A percentile compares a stretch with the other conserved stretches of the same genome.
Conservation (phyloP, 345 rosid genomes). For the Acer campestre region DNA sequence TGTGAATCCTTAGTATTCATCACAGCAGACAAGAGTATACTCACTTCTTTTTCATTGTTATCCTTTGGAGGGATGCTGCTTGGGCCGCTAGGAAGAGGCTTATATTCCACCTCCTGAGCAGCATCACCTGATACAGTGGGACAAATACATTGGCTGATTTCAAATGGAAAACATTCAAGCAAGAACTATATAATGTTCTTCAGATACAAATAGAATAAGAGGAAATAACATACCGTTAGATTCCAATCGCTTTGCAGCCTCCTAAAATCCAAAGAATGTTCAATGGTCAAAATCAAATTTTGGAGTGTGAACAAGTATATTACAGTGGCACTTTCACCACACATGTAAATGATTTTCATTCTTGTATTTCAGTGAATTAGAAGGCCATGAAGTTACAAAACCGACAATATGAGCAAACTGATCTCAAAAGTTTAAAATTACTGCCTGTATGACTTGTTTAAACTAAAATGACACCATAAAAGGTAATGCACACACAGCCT, state of each 20-base stretch:
- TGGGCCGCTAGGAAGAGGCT: slow-evolving; percentile 36
- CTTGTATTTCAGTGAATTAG: slow-evolving; percentile 4
- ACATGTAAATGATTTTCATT: background rate
- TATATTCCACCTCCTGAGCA: slow-evolving; percentile 31
- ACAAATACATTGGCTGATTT: background rate
- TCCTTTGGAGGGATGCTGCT: slow-evolving; percentile 9
- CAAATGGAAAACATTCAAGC: background rate
- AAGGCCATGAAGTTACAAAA: background rate
- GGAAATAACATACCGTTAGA: slow-evolving; percentile 28
- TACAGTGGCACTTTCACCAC: background rate
- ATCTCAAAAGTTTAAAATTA: background rate
- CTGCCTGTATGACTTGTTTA: background rate
- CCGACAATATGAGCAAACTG: background rate
- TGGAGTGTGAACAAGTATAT: background rate
- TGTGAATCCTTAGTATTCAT: slow-evolving; percentile 1
- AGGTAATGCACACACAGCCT: background rate
- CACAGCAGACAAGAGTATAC: slow-evolving; percentile 15
- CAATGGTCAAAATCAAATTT: slow-evolving; percentile 8
- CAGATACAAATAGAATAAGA: background rate
- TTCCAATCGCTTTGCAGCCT: slow-evolving; percentile 35
- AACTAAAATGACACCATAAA: background rate
- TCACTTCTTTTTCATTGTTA: slow-evolving; percentile 23
- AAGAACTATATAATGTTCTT: background rate
- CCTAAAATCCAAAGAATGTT: slow-evolving; percentile 27
- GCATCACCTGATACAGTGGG: slow-evolving; percentile 26